Base-by-base conservation (phyloP, 305 asterid species). In the Fraxinus nigra region DNA sequence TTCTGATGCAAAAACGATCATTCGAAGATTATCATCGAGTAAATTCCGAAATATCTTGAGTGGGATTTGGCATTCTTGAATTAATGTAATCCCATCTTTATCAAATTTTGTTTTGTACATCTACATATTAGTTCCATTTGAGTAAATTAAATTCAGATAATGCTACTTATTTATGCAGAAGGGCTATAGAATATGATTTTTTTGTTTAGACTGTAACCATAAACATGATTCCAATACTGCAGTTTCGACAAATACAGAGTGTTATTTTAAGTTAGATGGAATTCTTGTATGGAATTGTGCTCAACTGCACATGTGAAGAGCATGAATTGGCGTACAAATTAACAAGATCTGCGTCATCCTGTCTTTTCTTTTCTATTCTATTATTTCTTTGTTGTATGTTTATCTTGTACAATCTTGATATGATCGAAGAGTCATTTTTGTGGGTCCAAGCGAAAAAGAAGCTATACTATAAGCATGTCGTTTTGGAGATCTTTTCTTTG, bases 1-100 rank as follows among this genome's bases (percentile, higher is more conserved):
- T 74, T 87, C 93, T 0, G 98, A 95, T 82, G 99, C 99, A 6
- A 91, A 92, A 85, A 95, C 86, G 90, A 92, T 95, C 74, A 93
- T 95, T 61, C 91, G 91, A 74, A 94, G 87, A 78, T 69, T 93
- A 56, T 88, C 94, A 4, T 85, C 92, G 0, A 91, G 80, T 74
- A 88, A 92, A 87, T 92, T 94, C 79, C 87, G 89, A 10, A 89
- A 74, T 84, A 89, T 95, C 35, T 82, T 94, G n/a, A 89, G 51
- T 82, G 97, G 93, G 75, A 78, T 95, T 48, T 93, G 97, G 99
- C 86, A 90, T 89, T 90, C 95, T 84, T 93, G 90, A 94, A 75
- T 33, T 77, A 7, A 24, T 79, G 10, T 81, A 72, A 73, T 79
- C 43, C 51, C 65, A 16, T 80, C n/a, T 20, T 73, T 77, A 51